phyloP scores from a whole-genome alignment of 306 rosid genomes.

The Malus asiatica region DNA sequence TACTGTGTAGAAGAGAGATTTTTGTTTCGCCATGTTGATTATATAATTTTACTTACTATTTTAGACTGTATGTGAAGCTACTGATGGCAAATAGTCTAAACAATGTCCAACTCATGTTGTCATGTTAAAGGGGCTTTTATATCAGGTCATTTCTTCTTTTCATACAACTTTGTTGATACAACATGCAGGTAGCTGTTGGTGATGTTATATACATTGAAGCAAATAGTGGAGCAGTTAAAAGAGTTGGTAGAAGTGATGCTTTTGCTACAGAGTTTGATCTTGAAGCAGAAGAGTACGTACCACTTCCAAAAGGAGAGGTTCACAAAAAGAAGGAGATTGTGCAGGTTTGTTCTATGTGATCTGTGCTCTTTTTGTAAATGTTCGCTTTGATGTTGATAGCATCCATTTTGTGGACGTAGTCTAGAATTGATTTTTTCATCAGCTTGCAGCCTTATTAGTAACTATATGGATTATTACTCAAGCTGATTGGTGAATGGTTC shows the following conservation, averaged over 20 bases:
- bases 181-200: constrained; percentile 77
- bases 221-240: constrained; percentile 95
- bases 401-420: neutral
- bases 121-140: neutral
- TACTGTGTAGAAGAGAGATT: too few species aligned
- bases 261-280: constrained; percentile 97
- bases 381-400: constrained; percentile 1
- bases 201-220: constrained; percentile 94
- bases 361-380: constrained; percentile 3
- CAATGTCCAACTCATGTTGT: neutral
- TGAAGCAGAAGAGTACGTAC: constrained; percentile 97
- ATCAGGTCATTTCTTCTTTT: neutral
- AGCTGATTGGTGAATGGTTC: neutral
- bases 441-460: neutral
- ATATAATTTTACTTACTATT: neutral
- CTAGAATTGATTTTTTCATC: neutral
- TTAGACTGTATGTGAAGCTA: neutral
- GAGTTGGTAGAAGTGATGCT: constrained; percentile 97
- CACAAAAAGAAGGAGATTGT: constrained; percentile 96
- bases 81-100: neutral
- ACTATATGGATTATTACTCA: neutral
- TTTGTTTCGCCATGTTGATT: neutral
- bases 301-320: constrained; percentile 99
- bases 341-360: constrained; percentile 54
- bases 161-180: neutral